Base-by-base conservation (phyloP, 1,139 yeast species). In the Candida pseudocylindracea region DNA sequence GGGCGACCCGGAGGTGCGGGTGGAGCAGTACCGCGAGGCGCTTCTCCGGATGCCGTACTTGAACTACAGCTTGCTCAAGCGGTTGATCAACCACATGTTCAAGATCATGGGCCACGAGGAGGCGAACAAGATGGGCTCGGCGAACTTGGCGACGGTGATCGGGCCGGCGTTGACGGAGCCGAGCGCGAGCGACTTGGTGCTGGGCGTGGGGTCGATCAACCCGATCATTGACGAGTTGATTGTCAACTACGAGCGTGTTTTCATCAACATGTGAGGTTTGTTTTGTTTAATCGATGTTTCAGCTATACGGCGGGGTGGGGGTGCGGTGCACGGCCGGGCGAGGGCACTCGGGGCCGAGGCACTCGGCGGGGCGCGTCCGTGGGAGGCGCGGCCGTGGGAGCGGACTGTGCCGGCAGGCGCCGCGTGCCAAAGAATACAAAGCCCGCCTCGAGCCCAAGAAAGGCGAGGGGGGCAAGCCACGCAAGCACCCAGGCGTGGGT, bases 141-240 rank as follows among this genome's bases (percentile, higher is more conserved):
- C 78, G 8, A 79, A 79, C 45, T 54, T 79, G 44, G 88, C 92
- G 9, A 79, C 83, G 36, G 92, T 79, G 13, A 57, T 67, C 39
- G 73, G 73, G 1, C 73, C 73, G 2, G 67, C 72, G 5, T 57
- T 67, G 35, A 65, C 71, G 3, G 74, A 67, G 40, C 69, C 72
- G n/a, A 58, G 68, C 40, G 53, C 50, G 31, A 58, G 68, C 35
- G 67, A 61, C 26, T 49, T 59, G n/a, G 51, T 63, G 41, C 55
- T 62, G 30, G 57, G 55, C 37, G 67, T 67, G 48, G 73, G 74
- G 8, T 55, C 64, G 38, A 66, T 67, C 63, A 67, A 66, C 42
- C 57, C 58, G 31, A 51, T 66, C 12, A 53, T 68, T 41, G 74
- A 67, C 41, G 64, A 55, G 42, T 48, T 66, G 45, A 62, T 67